Evolutionary conservation across 1,139 yeast genomes (phyloP).

Genomic region (Hansenula lynferdii): DNA sequence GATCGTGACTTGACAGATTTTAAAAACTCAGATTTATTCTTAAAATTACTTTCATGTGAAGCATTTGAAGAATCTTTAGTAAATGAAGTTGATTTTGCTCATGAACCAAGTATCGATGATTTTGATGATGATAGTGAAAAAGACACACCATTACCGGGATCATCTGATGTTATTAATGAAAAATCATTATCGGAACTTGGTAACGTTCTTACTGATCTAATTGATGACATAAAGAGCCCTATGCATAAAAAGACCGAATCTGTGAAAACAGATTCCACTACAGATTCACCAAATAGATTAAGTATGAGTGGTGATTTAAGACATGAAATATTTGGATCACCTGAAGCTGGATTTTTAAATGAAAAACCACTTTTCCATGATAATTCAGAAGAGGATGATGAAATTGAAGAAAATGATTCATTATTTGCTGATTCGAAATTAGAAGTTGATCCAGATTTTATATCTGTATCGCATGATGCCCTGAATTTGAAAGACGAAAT

Average conservation of each 20-base stretch:
- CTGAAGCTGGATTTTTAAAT: slow-evolving; percentile 18
- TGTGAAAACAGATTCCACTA: neutral
- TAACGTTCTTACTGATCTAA: slow-evolving; percentile 60
- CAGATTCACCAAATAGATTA: neutral
- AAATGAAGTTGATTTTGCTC: slow-evolving; percentile 16
- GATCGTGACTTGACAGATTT: slow-evolving; percentile 51
- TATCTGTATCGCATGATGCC: slow-evolving; percentile 15
- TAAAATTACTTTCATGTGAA: slow-evolving; percentile 40
- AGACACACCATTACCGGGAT: neutral
- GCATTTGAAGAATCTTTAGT: slow-evolving; percentile 24
- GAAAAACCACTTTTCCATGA: slow-evolving; percentile 22
- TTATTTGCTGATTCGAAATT: slow-evolving; percentile 4
- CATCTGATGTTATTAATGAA: slow-evolving; percentile 1
- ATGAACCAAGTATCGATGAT: slow-evolving; percentile 5
- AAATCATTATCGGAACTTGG: slow-evolving; percentile 52
- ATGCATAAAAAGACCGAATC: too few relatives aligned
- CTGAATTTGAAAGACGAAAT: slow-evolving; percentile 67
- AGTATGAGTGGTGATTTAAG: slow-evolving; percentile 8
- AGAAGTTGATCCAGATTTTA: slow-evolving; percentile 17
- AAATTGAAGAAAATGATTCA: slow-evolving; percentile 11
- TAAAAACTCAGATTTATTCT: slow-evolving; percentile 44
- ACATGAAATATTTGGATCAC: slow-evolving; percentile 19
- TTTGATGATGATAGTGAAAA: slow-evolving; percentile 5
- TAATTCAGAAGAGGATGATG: slow-evolving; percentile 20
- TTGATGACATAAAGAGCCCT: neutral